Conservation (phyloP, 805 yeast genomes). For the Yamadazyma takamatsuzukensis region DNA sequence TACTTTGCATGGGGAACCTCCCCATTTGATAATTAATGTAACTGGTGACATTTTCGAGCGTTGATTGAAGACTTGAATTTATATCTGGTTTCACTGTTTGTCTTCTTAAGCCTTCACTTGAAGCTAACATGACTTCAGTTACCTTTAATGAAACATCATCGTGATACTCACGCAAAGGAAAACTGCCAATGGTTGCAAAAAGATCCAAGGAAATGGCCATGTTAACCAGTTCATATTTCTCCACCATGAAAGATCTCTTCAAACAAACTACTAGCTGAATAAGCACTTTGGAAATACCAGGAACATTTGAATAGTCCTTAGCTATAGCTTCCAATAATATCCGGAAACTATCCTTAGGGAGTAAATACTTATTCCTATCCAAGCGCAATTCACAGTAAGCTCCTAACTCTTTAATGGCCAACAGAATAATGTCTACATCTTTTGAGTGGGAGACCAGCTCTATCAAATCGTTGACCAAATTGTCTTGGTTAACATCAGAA, state of each 20-base stretch:
- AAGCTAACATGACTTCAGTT: constrained; percentile 2
- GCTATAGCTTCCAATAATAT: constrained; percentile 13
- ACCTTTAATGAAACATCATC: constrained; percentile 7
- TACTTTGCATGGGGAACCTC: constrained; percentile 26
- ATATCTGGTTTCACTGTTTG: too few relatives aligned
- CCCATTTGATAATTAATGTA: constrained; percentile 31
- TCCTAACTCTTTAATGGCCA: constrained; percentile 19
- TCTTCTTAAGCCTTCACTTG: too few relatives aligned
- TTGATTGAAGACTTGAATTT: not conserved
- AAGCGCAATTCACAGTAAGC: constrained; percentile 15
- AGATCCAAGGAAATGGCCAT: too few relatives aligned
- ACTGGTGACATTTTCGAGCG: constrained; percentile 5
- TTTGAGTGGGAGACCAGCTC: constrained; percentile 18
- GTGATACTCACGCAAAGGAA: constrained; percentile 7
- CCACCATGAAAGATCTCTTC: constrained; percentile 6
- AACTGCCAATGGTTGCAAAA: too few relatives aligned
- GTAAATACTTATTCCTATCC: constrained; percentile 8
- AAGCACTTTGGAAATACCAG: constrained; percentile 18
- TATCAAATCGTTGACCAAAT: constrained; percentile 24
- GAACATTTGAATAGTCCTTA: constrained; percentile 10
- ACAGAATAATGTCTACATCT: constrained; percentile 21
- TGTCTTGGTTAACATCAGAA: constrained; percentile 29
- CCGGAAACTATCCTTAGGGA: constrained; percentile 20
- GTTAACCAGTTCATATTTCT: too few relatives aligned
- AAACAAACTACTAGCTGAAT: constrained; percentile 10